Base-by-base conservation (phyloP, 108 stramenopile genomes). In the Mayamaea pseudoterrestris region DNA sequence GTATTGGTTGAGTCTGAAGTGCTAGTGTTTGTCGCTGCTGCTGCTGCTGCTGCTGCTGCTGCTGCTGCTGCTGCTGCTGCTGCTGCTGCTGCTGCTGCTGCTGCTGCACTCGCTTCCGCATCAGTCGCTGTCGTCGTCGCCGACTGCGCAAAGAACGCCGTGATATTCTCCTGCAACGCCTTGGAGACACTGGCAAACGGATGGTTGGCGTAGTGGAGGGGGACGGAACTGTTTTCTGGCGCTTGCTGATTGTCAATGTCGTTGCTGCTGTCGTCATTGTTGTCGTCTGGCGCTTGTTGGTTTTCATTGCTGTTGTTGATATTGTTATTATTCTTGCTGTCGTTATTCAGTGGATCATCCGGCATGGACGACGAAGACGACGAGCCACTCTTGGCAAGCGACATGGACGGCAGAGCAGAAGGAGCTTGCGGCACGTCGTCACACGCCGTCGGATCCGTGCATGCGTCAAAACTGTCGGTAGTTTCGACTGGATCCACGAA, bases 81-180 rank as follows among this genome's bases (percentile, higher is more conserved):
- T n/a, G 31, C 13, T 34, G 30, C 20, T 13, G 20, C 21, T 4
- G 23, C 20, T 0, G 39, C 58, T 27, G 44, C 28, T 12, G 27
- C 47, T 9, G 20, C 20, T 23, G 24, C 46, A 17, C 27, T n/a
- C 1, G 14, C 26, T 3, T 58, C 44, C 20, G 18, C 34, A 16
- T 50, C 46, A 26, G 48, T 55, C n/a, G 25, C 27, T 21, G 44
- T 22, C 11, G 45, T 46, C 13, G 8, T 30, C 5, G n/a, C 22
- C 5, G 47, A 6, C 14, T 12, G 11, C 44, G 41, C 20, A 54
- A 44, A 54, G 8, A 43, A 59, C 6, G 39, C 65, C 5, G 61
- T 3, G 28, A 77, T 45, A 53, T 68, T 72, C 34, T 77, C 76
- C 39, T 77, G 71, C 14, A 77, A 47, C 0, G 53, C 71, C 46